A percentile compares a stretch with the other conserved stretches of the same genome.
These are phyloP conservation scores for Raddia guianensis DNA, from an alignment of 176 grass and related monocot species.

Conservation along the genomic window DNA sequence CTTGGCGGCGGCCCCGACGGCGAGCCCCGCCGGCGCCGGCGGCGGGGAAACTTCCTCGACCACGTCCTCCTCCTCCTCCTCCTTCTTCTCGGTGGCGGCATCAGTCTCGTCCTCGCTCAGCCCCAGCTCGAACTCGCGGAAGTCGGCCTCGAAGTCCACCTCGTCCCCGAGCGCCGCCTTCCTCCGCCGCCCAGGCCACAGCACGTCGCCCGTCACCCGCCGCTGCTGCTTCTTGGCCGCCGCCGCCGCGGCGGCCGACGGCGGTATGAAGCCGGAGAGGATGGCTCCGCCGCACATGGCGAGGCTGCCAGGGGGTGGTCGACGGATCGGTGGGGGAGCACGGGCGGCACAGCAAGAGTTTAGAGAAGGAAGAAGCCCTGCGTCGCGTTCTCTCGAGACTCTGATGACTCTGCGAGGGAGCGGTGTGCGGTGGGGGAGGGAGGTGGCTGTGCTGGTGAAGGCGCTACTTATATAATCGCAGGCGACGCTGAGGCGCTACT, in stretches of 20 bases:
- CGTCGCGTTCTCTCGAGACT: background rate
- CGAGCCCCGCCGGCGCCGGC: background rate
- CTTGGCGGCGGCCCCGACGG: slow-evolving; percentile 17
- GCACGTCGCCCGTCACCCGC: slow-evolving; percentile 39
- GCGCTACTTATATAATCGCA: slow-evolving; percentile 45
- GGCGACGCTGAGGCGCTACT: slow-evolving; percentile 38
- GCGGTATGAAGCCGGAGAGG: slow-evolving; percentile 66
- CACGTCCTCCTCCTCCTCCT: background rate
- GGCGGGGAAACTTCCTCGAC: slow-evolving; percentile 39
- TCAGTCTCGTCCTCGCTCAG: slow-evolving; percentile 31
- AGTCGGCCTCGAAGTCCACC: slow-evolving; percentile 68
- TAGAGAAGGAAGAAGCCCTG: background rate
- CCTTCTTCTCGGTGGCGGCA: background rate
- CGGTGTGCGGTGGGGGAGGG: background rate
- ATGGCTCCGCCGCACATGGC: slow-evolving; percentile 84
- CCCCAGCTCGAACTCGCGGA: slow-evolving; percentile 61
- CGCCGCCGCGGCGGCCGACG: slow-evolving; percentile 30
- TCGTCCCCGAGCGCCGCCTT: slow-evolving; percentile 8
- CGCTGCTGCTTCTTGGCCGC: slow-evolving; percentile 23
- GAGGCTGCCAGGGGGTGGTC: background rate
- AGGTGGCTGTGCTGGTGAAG: background rate
- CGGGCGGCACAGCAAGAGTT: background rate
- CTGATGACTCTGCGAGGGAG: background rate
- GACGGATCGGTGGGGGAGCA: background rate
- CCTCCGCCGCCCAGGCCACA: slow-evolving; percentile 41